Evolutionary conservation across 805 yeast genomes (phyloP), one percentile per base, ranked within the genome.

Genomic region (Saccharomyces eubayanus): DNA sequence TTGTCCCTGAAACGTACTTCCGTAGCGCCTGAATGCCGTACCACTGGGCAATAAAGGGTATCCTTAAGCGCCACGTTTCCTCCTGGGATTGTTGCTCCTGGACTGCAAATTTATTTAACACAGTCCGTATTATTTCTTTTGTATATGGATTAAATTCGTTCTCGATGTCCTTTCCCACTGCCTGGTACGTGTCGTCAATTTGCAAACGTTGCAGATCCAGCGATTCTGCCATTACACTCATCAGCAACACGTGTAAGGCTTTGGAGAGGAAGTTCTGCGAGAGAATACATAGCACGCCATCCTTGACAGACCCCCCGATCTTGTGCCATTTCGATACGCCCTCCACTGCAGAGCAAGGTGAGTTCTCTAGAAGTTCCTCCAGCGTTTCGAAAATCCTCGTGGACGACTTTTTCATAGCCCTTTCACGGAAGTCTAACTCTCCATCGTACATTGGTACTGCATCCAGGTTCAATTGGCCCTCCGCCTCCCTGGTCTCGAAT

Each of bases 1-100:
- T 55, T 12, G 56, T 60, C n/a, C 57, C 50, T 31, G 71, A 57
- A 0, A 74, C 74, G 55, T 69, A 66, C 43, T 68, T 67, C 27
- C 67, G 64, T 24, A 88, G 70, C 0, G 83, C 71, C 51, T 76
- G 72, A 1, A 79, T 62, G 0, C 96, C 96, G 59, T 80, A 81
- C 87, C 89, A 87, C 49, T 62, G 64, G 1, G 84, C 75, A 2
- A 85, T 74, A 40, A 64, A 64, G 2, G 57, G 59, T 49, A 71
- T 69, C 55, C 84, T 75, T 10, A 87, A 59, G 21, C 59, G 56
- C 60, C 72, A 76, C 5, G 48, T 55, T 61, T 12, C 60, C 3
- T 27, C 31, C 16, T 8, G 24, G 0, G n/a, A 0, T 53, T 56
- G 59, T 5, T 75, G 64, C 14, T 50, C 48, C 14, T 24, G 29